Conservation (phyloP, 2,329 filamentous ascomycete genomes). For the Periglandula ipomoeae region DNA sequence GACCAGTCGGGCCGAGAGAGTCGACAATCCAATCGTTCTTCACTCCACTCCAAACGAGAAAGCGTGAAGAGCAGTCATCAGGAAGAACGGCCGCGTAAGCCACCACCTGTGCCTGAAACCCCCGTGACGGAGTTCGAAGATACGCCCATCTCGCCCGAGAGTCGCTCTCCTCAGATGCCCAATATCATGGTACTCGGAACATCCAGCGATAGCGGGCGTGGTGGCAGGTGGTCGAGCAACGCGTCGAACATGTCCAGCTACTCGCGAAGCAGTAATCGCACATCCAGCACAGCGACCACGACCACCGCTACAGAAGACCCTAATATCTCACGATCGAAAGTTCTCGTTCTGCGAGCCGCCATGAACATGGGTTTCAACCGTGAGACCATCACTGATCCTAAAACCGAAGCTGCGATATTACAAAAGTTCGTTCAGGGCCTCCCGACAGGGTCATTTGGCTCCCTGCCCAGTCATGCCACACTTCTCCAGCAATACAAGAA, state of each 20-base stretch:
- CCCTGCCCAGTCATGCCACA: constrained; percentile 57
- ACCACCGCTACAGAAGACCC: constrained; percentile 61
- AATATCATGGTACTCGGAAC: constrained; percentile 85
- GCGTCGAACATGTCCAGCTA: constrained; percentile 72
- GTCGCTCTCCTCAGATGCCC: constrained; percentile 63
- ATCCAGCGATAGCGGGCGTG: constrained; percentile 45
- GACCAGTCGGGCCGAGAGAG: constrained; percentile 41
- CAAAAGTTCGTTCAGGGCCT: constrained; percentile 69
- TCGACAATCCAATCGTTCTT: constrained; percentile 41
- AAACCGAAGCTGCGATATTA: constrained; percentile 43
- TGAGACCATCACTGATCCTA: constrained; percentile 35
- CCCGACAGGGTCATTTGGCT: constrained; percentile 70
- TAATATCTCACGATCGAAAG: constrained; percentile 68
- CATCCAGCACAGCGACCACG: constrained; percentile 64
- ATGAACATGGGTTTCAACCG: constrained; percentile 75
- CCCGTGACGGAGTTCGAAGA: constrained; percentile 95
- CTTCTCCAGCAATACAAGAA: constrained; percentile 74
- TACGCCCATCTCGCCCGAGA: constrained; percentile 72
- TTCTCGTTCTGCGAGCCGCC: constrained; percentile 74
- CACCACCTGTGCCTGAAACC: constrained; percentile 63
- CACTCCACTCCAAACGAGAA: constrained; percentile 41
- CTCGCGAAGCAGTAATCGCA: constrained; percentile 58
- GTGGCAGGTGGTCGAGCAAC: constrained; percentile 72
- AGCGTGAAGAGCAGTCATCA: constrained; percentile 37
- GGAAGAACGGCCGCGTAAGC: constrained; percentile 41